Evolutionary conservation across 2,329 filamentous ascomycete species (phyloP).

Genomic region (Pseudogymnoascus sp.): DNA sequence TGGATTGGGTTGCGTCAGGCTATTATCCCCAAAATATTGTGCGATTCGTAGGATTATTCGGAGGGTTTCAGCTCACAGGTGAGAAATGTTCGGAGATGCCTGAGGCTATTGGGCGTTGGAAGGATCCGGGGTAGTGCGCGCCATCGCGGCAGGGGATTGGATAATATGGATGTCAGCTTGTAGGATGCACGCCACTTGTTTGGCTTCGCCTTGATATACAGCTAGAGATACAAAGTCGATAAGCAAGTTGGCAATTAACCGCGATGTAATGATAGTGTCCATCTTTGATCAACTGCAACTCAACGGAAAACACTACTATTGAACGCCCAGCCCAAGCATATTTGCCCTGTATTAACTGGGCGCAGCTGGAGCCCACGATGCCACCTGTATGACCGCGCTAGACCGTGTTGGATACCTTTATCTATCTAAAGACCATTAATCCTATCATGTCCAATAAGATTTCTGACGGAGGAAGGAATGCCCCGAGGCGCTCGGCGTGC

Average conservation of each 20-base stretch:
- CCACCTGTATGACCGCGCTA: neutral
- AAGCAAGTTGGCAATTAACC: neutral
- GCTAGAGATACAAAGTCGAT: neutral
- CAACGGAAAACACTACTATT: neutral
- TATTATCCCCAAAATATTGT: neutral
- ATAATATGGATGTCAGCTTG: neutral
- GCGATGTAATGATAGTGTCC: neutral
- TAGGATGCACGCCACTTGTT: neutral
- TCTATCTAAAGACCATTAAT: neutral
- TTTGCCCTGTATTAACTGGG: neutral
- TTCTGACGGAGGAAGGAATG: neutral
- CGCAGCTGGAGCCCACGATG: neutral
- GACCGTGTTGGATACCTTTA: neutral
- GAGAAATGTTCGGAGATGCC: slow-evolving; percentile 3
- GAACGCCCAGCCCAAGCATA: neutral
- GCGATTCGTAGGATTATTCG: neutral
- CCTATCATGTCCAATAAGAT: neutral
- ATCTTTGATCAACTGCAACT: neutral
- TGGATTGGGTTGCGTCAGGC: neutral
- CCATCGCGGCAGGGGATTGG: neutral
- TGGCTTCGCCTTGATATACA: neutral
- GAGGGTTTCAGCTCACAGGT: neutral
- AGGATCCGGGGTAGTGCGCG: neutral
- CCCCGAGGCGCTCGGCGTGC: neutral
- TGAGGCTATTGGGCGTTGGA: neutral